A percentile compares a stretch with the other conserved stretches of the same genome.
phyloP scores from a whole-genome alignment of 2,329 filamentous ascomycete genomes.

The Pseudogymnoascus sp. region DNA sequence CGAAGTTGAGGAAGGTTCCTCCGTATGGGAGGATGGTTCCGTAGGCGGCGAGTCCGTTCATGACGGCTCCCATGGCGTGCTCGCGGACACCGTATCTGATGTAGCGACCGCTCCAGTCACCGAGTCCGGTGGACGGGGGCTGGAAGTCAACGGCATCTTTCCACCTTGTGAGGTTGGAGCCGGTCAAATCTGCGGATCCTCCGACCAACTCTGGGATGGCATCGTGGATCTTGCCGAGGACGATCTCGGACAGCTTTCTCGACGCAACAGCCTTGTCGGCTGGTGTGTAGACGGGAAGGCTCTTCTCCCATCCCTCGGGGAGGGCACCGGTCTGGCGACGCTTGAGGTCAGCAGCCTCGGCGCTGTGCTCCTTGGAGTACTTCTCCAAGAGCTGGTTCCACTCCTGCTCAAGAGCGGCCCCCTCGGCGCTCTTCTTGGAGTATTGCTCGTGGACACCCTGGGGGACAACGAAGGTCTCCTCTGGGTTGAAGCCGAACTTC shows the following conservation, averaged over 20 bases:
- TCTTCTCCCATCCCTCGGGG: conserved; percentile 94
- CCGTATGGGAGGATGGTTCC: conserved; percentile 89
- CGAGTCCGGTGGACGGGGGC: conserved; percentile 75
- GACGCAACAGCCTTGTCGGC: conserved; percentile 79
- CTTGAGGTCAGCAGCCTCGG: conserved; percentile 71
- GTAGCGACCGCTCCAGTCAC: conserved; percentile 86
- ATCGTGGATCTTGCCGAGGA: conserved; percentile 79
- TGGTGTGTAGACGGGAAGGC: conserved; percentile 83
- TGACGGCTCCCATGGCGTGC: conserved; percentile 85
- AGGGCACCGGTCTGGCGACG: conserved; percentile 78
- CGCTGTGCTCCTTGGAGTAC: conserved; percentile 71
- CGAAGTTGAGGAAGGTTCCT: conserved; percentile 99
- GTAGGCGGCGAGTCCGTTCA: conserved; percentile 93
- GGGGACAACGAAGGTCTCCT: conserved; percentile 86
- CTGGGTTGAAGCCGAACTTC: conserved; percentile 93
- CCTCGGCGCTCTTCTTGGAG: conserved; percentile 74
- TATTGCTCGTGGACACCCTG: conserved; percentile 92
- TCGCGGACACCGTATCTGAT: conserved; percentile 88
- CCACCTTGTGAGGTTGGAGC: conserved; percentile 97
- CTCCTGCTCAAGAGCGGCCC: conserved; percentile 83
- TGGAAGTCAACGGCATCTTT: conserved; percentile 98
- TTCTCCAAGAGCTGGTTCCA: conserved; percentile 92
- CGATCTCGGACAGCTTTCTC: conserved; percentile 91
- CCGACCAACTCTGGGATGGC: conserved; percentile 85
- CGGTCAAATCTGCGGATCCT: conserved; percentile 94